Conservation (phyloP, 2,329 filamentous ascomycete species). For the Rutstroemia sp. region DNA sequence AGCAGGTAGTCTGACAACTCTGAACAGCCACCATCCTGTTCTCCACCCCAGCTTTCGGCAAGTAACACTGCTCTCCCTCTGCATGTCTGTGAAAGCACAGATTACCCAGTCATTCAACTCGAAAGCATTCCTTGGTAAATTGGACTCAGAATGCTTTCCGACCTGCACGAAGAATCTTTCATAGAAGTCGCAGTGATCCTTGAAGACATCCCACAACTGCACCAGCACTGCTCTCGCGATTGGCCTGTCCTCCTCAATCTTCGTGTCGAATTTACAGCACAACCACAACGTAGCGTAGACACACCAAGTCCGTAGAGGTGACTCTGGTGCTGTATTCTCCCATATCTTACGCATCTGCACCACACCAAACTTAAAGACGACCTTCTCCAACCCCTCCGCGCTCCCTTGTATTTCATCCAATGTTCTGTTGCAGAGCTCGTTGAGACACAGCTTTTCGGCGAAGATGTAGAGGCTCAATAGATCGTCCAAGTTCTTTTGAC, state of each 20-base stretch:
- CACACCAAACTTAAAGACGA: no score
- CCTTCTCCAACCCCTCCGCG: background rate
- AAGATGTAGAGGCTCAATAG: constrained; percentile 2
- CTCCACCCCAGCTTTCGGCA: no score
- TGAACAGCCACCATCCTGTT: no score
- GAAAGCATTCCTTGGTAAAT: background rate
- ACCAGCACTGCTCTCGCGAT: background rate
- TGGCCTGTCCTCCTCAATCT: background rate
- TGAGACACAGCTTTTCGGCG: background rate
- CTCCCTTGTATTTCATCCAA: background rate
- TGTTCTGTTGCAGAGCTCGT: background rate
- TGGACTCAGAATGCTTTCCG: background rate
- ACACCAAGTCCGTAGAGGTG: background rate
- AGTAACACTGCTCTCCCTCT: background rate
- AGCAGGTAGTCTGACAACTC: no score
- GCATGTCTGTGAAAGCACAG: background rate
- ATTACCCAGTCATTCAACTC: background rate
- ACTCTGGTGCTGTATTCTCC: background rate
- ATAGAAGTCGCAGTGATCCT: background rate
- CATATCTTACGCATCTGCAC: background rate
- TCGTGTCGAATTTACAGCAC: background rate
- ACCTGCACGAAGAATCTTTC: background rate
- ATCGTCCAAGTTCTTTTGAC: background rate
- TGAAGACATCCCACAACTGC: background rate
- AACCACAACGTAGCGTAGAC: background rate